Evolutionary conservation across 805 yeast genomes (phyloP), one percentile per base, ranked within the genome.

Genomic region (Lipomyces orientalis): DNA sequence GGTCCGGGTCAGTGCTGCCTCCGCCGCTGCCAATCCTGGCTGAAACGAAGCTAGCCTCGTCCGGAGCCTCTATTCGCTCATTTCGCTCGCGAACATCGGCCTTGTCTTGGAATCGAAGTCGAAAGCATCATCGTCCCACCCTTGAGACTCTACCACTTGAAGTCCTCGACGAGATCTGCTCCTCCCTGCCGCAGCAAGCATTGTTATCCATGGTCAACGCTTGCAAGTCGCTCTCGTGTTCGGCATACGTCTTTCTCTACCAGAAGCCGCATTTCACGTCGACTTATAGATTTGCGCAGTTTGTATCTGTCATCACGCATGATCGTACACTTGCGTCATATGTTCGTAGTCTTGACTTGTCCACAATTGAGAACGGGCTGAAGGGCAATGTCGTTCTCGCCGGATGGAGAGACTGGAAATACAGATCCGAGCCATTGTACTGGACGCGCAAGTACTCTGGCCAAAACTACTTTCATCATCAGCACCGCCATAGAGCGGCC

Each of bases 371-470:
- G 64, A 33, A 62, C 52, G 43, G 73, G 49, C 34, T 66, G 22
- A 61, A 55, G 14, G 74, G 69, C 19, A 46, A 61, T 25, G 61
- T 57, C 31, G 69, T 71, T 54, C 78, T 85, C 61, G 97, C 97
- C 0, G 89, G 94, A 9, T 92, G 97, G 97, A 83, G 97, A 75
- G 97, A 92, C 76, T 92, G 97, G 97, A 89, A 91, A 74, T 88
- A 84, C 74, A 84, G 91, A 69, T 85, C 84, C 61, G 93, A 89
- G 77, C 91, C 94, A 0, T 56, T 69, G 29, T 69, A 69, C 57
- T 66, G 67, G 70, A 55, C 59, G 16, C 64, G 71, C 57, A 64
- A 64, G 43, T 63, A 65, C 46, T 3, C 58, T 25, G 35, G 19
- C 2, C 66, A 57, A 7, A 59, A 58, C 43, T 67, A 71, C n/a